A percentile compares a stretch with the other conserved stretches of the same genome.
Conservation (phyloP, 83 land plant genomes). For the Thuja plicata region DNA sequence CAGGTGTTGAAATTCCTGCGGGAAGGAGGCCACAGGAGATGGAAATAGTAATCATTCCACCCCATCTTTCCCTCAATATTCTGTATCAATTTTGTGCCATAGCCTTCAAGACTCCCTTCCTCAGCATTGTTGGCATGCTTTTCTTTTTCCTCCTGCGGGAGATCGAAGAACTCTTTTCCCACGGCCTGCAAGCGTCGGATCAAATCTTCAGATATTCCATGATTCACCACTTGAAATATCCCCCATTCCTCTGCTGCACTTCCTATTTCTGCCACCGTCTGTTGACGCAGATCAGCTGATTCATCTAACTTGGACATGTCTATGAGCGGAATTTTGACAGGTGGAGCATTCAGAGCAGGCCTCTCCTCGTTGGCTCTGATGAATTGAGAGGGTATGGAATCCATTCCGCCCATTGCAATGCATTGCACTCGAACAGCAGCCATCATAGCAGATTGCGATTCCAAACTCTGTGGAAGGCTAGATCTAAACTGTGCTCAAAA, state of each 20-base stretch:
- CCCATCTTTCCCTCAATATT: conserved; percentile 11
- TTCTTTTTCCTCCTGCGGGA: too few relatives aligned
- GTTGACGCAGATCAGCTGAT: conserved; percentile 11
- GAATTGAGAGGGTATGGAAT: too few relatives aligned
- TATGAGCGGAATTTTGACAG: background rate
- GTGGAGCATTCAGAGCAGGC: too few relatives aligned
- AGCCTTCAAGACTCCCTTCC: background rate
- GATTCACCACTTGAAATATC: conserved; percentile 26
- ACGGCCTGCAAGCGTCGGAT: too few relatives aligned
- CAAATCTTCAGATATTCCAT: too few relatives aligned
- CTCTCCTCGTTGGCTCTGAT: too few relatives aligned
- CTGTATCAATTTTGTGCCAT: background rate
- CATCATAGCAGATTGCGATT: too few relatives aligned
- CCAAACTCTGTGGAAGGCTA: too few relatives aligned
- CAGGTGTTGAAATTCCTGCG: background rate
- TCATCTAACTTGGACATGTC: background rate
- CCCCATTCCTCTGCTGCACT: conserved; percentile 64
- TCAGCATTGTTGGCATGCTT: background rate
- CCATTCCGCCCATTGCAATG: too few relatives aligned
- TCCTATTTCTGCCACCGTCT: conserved; percentile 22
- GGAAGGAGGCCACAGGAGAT: conserved; percentile 4
- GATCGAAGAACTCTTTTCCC: too few relatives aligned
- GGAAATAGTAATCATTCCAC: conserved; percentile 14
- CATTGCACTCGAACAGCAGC: too few relatives aligned
- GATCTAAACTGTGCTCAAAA: too few relatives aligned